A percentile compares a stretch with the other conserved stretches of the same genome.
phyloP scores from a whole-genome alignment of 2,329 filamentous ascomycete species.

The Aspergillus novoparasiticus region DNA sequence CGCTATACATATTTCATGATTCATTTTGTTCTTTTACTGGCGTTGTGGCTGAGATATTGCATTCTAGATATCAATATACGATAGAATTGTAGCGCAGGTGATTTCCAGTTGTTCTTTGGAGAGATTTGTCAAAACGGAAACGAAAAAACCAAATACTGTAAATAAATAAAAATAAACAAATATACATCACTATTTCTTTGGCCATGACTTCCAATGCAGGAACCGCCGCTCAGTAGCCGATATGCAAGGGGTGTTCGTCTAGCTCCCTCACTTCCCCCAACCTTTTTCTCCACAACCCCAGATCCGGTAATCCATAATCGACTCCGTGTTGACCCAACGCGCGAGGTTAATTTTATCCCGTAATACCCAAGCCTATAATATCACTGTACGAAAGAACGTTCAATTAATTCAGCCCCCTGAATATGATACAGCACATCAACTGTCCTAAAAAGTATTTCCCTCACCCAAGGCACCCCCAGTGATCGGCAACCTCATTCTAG shows the following conservation, averaged over 20 bases:
- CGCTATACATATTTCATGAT: not conserved
- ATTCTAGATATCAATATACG: not conserved
- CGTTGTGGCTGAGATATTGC: not conserved
- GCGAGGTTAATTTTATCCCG: not conserved
- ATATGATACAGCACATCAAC: not conserved
- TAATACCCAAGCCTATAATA: not conserved
- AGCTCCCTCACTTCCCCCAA: no score
- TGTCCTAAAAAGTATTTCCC: not conserved
- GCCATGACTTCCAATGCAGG: no score
- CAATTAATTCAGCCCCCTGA: not conserved
- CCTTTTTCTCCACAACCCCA: no score
- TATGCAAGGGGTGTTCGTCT: no score
- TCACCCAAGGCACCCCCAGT: not conserved
- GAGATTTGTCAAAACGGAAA: not conserved
- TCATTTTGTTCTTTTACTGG: not conserved
- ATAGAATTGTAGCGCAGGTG: not conserved
- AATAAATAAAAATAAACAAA: not conserved
- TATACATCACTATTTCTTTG: not conserved
- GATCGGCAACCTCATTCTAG: no score
- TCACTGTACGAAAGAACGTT: not conserved
- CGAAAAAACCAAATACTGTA: not conserved
- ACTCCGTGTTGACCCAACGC: not conserved
- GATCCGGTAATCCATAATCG: no score
- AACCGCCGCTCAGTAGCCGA: not conserved
- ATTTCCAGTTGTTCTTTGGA: not conserved